Evolutionary conservation across 768 basidiomycete genomes (phyloP).

Genomic region (Cubamyces lactineus): DNA sequence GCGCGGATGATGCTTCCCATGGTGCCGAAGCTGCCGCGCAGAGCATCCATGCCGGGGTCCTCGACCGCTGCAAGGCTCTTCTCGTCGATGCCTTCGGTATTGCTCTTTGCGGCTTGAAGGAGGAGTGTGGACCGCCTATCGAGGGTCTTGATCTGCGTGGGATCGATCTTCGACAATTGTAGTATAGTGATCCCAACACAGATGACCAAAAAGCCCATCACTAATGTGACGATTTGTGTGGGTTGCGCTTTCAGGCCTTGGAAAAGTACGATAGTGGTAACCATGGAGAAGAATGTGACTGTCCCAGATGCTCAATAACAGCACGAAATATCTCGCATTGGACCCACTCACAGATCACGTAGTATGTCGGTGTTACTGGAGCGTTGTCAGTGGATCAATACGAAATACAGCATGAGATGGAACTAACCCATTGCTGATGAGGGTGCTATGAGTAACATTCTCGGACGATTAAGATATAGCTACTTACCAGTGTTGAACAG

Average conservation of each 20-base stretch:
- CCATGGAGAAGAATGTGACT: conserved; percentile 86
- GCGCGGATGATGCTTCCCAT: conserved; percentile 89
- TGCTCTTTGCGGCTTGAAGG: conserved; percentile 78
- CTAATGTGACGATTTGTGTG: conserved; percentile 83
- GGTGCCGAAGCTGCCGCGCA: conserved; percentile 90
- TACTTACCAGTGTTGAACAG: conserved; percentile 86
- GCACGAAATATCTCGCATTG: conserved; percentile 4
- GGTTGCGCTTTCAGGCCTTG: conserved; percentile 83
- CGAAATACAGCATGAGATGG: background rate
- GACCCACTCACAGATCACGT: conserved; percentile 69
- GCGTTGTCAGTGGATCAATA: conserved; percentile 27
- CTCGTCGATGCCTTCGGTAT: conserved; percentile 74
- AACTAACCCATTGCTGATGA: conserved; percentile 63
- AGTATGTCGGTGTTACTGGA: conserved; percentile 84
- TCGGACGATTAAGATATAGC: background rate
- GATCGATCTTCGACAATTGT: conserved; percentile 95
- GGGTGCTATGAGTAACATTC: background rate
- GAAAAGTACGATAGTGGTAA: conserved; percentile 86
- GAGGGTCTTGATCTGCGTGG: conserved; percentile 70
- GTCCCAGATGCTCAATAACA: background rate
- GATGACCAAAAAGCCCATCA: conserved; percentile 90
- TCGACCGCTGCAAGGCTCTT: conserved; percentile 62
- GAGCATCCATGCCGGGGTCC: conserved; percentile 91
- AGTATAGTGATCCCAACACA: conserved; percentile 93
- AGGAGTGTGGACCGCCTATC: conserved; percentile 91